phyloP scores from a whole-genome alignment of 306 rosid species.

The Cajanus cajan region DNA sequence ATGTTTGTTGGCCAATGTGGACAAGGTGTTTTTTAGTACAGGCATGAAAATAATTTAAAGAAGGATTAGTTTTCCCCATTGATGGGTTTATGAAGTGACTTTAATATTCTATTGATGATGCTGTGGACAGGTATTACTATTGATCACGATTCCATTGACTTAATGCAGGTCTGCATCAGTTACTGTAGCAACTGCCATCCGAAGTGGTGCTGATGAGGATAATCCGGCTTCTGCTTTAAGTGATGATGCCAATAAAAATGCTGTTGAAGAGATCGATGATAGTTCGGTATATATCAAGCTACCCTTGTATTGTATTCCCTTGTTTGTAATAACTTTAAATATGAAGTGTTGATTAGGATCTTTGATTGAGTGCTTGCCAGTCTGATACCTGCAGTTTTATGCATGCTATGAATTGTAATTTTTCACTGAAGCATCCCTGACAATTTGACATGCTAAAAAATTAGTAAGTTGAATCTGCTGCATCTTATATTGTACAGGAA shows the following conservation, averaged over 20 bases:
- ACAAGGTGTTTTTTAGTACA: not conserved
- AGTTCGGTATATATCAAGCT: slow-evolving; percentile 69
- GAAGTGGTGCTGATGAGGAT: slow-evolving; percentile 44
- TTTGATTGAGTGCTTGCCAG: slow-evolving; percentile 7
- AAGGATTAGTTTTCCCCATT: not conserved
- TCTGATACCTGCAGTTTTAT: slow-evolving; percentile 20
- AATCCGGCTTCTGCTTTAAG: slow-evolving; percentile 62
- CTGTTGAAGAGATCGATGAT: slow-evolving; percentile 58
- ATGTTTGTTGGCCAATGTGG: slow-evolving; percentile 6
- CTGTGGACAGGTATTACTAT: not conserved
- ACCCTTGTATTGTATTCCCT: slow-evolving; percentile 4
- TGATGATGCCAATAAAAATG: slow-evolving; percentile 52
- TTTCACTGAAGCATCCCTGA: slow-evolving; percentile 5
- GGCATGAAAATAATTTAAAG: slow-evolving; percentile 16
- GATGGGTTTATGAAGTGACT: slow-evolving; percentile 20
- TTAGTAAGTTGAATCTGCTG: slow-evolving; percentile 15
- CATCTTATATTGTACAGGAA: slow-evolving; percentile 50
- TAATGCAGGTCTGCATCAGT: slow-evolving; percentile 73
- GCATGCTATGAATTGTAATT: slow-evolving; percentile 12
- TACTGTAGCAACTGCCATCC: slow-evolving; percentile 66
- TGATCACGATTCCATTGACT: slow-evolving; percentile 22
- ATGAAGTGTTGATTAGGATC: slow-evolving; percentile 15
- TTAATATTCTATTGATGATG: not conserved
- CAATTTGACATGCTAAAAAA: not conserved
- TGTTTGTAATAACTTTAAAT: not conserved